Evolutionary conservation across 495 filamentous ascomycete species (phyloP).

Genomic region (Aspergillus ellipticus): DNA sequence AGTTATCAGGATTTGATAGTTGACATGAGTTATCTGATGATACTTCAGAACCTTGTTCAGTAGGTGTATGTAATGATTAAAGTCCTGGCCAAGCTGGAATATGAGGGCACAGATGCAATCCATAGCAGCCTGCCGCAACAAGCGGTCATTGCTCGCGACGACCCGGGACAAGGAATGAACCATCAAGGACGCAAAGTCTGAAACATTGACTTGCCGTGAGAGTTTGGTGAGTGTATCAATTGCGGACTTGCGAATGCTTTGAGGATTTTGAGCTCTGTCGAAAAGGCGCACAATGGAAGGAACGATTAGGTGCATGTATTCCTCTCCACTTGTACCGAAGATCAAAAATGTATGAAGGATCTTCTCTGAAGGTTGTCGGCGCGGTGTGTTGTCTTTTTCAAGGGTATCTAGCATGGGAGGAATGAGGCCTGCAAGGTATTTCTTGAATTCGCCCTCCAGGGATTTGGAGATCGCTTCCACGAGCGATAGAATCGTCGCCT

Average conservation of each 20-base stretch:
- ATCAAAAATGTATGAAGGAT: conserved; percentile 93
- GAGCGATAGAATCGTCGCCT: conserved; percentile 83
- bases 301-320: conserved; percentile 99
- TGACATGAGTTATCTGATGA: conserved; percentile 73
- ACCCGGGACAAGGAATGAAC: conserved; percentile 85
- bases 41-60: conserved; percentile 70
- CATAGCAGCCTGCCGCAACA: conserved; percentile 76
- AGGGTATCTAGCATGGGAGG: conserved; percentile 90
- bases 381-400: conserved; percentile 74
- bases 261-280: conserved; percentile 75
- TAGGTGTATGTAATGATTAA: conserved; percentile 85
- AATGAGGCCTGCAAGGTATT: conserved; percentile 81
- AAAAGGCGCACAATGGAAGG: conserved; percentile 92
- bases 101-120: conserved; percentile 95
- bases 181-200: conserved; percentile 92
- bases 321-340: conserved; percentile 92
- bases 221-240: conserved; percentile 94
- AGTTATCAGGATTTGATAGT: conserved; percentile 84
- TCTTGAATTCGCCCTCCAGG: conserved; percentile 94
- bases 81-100: conserved; percentile 92
- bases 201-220: conserved; percentile 95
- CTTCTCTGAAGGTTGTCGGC: conserved; percentile 75
- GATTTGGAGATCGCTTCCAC: conserved; percentile 92
- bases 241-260: conserved; percentile 73
- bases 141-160: conserved; percentile 64